Evolutionary conservation across 148 eudicot species (phyloP).

Genomic region (Spergularia bocconei): DNA sequence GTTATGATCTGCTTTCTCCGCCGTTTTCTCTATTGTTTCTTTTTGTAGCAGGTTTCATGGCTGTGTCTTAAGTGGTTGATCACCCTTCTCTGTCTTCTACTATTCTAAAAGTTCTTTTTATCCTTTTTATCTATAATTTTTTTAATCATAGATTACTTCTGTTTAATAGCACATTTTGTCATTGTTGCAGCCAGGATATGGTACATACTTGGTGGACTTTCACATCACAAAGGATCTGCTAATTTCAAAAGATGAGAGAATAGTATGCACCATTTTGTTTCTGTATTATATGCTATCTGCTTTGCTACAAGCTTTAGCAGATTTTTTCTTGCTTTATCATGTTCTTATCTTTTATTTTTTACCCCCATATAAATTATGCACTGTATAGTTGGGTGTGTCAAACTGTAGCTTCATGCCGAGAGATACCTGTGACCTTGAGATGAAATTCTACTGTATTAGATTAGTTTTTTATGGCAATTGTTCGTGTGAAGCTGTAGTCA

Average conservation of each 20-base stretch:
- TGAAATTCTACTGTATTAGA: neutral
- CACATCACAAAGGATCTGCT: slow-evolving; percentile 49
- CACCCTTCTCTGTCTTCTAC: neutral
- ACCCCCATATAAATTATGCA: neutral
- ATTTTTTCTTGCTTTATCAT: neutral
- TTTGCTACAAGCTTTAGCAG: neutral
- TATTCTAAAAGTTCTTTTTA: neutral
- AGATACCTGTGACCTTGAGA: neutral
- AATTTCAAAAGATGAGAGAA: slow-evolving; percentile 45
- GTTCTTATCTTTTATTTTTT: too few species aligned
- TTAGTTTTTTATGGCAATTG: neutral
- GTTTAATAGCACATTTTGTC: neutral
- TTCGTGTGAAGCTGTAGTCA: neutral
- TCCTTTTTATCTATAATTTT: neutral
- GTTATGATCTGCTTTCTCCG: slow-evolving; percentile 2
- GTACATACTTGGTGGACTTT: slow-evolving; percentile 65
- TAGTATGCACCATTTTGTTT: slow-evolving; percentile 46
- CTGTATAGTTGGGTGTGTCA: neutral
- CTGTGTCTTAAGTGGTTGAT: neutral
- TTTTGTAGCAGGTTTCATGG: neutral
- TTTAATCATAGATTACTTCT: neutral
- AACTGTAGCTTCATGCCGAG: neutral
- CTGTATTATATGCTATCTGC: neutral
- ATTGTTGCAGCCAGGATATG: slow-evolving; percentile 79
- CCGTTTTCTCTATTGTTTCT: slow-evolving; percentile 11